A percentile compares a stretch with the other conserved stretches of the same genome.
These are phyloP conservation scores for Cercospora brassicicola DNA, from an alignment of 2,329 filamentous ascomycete genomes.

Conservation along the genomic window DNA sequence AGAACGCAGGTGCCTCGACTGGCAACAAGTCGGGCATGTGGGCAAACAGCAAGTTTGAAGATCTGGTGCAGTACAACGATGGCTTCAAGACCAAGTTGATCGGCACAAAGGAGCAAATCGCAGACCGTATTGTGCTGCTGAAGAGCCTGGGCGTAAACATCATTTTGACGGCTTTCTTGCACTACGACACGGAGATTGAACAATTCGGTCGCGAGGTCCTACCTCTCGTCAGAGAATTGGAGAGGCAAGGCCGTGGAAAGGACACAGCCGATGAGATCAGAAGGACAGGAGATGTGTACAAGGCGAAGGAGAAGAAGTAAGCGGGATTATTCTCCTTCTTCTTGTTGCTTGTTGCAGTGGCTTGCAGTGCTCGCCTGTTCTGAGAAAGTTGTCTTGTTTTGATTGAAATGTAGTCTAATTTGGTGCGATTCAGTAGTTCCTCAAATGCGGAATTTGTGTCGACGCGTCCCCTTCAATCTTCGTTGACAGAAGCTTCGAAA, in stretches of 20 bases:
- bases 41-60: conserved; percentile 54
- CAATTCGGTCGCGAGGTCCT: conserved; percentile 51
- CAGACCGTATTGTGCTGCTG: conserved; percentile 51
- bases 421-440: conserved; percentile 14
- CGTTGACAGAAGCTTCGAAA: too few species aligned
- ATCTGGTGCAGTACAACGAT: conserved; percentile 58
- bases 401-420: conserved; percentile 16
- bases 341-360: not conserved
- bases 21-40: conserved; percentile 55
- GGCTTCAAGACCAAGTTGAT: conserved; percentile 59
- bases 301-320: conserved; percentile 33
- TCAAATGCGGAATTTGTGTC: conserved; percentile 3
- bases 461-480: not conserved
- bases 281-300: conserved; percentile 52
- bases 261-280: conserved; percentile 50
- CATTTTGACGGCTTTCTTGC: conserved; percentile 51
- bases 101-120: conserved; percentile 54
- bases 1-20: conserved; percentile 53
- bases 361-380: not conserved
- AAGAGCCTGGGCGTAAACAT: conserved; percentile 50
- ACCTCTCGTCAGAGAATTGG: conserved; percentile 51
- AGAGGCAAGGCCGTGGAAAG: conserved; percentile 51
- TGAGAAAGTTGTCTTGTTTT: not conserved
- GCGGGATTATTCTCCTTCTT: conserved; percentile 13
- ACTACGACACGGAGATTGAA: conserved; percentile 56